Evolutionary conservation across 371 early-diverging fungal species (phyloP).

Genomic region (Mucor lusitanicus): DNA sequence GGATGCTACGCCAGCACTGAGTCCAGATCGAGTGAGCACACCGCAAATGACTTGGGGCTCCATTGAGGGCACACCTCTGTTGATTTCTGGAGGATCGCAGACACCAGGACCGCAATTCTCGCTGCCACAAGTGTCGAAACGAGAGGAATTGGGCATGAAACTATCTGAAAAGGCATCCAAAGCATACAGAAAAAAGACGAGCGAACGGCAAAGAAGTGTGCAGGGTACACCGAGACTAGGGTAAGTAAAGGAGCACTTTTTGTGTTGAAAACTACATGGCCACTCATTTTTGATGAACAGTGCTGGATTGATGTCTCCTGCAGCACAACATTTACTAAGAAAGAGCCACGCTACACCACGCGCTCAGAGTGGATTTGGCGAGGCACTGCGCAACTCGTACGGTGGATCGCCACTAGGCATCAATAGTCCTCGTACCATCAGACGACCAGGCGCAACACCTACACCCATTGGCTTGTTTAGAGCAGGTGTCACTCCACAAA

Average conservation of each 20-base stretch:
- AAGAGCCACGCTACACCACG: slow-evolving; percentile 28
- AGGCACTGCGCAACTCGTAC: slow-evolving; percentile 43
- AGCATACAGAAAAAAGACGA: slow-evolving; percentile 47
- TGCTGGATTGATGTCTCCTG: slow-evolving; percentile 45
- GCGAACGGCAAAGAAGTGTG: slow-evolving; percentile 15
- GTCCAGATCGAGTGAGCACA: slow-evolving; percentile 52
- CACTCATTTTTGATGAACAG: too few species aligned
- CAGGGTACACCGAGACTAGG: slow-evolving; percentile 41
- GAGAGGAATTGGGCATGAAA: slow-evolving; percentile 68
- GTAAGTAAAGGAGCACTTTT: too few species aligned
- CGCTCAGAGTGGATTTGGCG: slow-evolving; percentile 28
- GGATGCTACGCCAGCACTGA: slow-evolving; percentile 67
- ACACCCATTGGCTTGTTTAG: slow-evolving; percentile 43
- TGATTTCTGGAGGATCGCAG: slow-evolving; percentile 45
- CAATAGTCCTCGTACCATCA: neutral
- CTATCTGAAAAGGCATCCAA: slow-evolving; percentile 68
- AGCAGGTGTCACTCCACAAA: slow-evolving; percentile 39
- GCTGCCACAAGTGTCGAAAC: slow-evolving; percentile 62
- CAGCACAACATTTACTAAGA: slow-evolving; percentile 45
- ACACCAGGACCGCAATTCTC: slow-evolving; percentile 61
- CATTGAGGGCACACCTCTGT: slow-evolving; percentile 69
- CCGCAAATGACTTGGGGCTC: slow-evolving; percentile 85
- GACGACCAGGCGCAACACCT: slow-evolving; percentile 31
- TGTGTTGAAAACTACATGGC: too few species aligned
- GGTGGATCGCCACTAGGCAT: slow-evolving; percentile 2